phyloP scores from a whole-genome alignment of 2,329 filamentous ascomycete genomes.

The Xylaria sp. region DNA sequence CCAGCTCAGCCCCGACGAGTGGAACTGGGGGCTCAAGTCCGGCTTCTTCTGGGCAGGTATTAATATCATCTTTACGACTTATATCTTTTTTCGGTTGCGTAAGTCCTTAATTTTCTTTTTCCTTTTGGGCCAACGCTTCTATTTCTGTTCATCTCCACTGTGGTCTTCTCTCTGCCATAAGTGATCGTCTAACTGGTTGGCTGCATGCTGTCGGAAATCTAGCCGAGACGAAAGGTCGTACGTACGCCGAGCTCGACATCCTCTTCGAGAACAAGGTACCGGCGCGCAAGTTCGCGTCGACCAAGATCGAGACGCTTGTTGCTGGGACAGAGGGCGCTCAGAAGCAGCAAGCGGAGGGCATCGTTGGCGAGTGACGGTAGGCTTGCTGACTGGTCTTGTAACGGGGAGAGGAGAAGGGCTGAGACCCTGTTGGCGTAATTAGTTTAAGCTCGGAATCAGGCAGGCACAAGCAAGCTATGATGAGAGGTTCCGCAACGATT shows the following conservation, averaged over 20 bases:
- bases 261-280: conserved; percentile 56
- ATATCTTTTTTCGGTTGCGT: conserved; percentile 57
- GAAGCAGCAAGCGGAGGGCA: conserved; percentile 45
- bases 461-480: not conserved
- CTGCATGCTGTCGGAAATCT: not conserved
- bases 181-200: not conserved
- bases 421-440: not conserved
- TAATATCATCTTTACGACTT: conserved; percentile 55
- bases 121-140: not conserved
- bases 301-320: conserved; percentile 47
- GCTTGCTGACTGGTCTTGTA: not conserved
- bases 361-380: conserved; percentile 26
- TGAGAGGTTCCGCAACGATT: not conserved
- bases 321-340: conserved; percentile 46
- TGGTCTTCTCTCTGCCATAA: too few relatives aligned
- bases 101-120: conserved; percentile 49
- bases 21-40: conserved; percentile 54
- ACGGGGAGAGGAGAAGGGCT: not conserved
- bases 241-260: conserved; percentile 61
- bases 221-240: conserved; percentile 54
- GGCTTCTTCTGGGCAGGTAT: conserved; percentile 54
- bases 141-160: too few relatives aligned
- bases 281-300: conserved; percentile 52
- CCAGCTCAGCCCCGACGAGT: conserved; percentile 52
- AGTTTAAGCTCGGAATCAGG: not conserved